Evolutionary conservation across 2,329 filamentous ascomycete species (phyloP).

Genomic region (Fusarium dlaminii): DNA sequence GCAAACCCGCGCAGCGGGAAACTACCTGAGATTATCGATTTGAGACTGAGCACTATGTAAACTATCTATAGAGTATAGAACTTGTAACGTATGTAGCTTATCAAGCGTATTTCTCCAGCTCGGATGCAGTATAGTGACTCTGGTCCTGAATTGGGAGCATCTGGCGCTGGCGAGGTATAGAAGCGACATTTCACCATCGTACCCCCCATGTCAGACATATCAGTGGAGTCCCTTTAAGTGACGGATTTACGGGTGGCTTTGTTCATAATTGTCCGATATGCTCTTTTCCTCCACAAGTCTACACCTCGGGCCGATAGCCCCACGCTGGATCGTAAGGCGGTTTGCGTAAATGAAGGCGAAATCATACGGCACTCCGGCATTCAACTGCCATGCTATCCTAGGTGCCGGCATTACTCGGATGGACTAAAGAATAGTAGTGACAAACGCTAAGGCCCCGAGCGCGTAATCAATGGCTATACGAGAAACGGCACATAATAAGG

Average conservation of each 20-base stretch:
- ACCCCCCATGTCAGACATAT: background rate
- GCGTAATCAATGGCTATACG: background rate
- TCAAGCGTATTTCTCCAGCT: accelerated
- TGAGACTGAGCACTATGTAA: background rate
- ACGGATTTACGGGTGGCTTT: background rate
- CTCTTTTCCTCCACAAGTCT: background rate
- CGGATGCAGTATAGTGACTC: background rate
- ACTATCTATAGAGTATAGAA: background rate
- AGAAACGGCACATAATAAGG: background rate
- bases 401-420: background rate
- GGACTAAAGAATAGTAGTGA: background rate
- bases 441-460: too few species aligned
- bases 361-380: background rate
- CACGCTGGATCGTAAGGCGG: accelerated
- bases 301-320: background rate
- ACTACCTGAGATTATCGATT: background rate
- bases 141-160: background rate
- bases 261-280: background rate
- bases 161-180: background rate
- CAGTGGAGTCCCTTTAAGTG: too few species aligned
- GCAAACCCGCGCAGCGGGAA: background rate
- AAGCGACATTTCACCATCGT: background rate
- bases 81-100: background rate
- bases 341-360: background rate
- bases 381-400: background rate